Evolutionary conservation across 1,284 basidiomycete species (phyloP).

Genomic region (Volvariella surrecta): DNA sequence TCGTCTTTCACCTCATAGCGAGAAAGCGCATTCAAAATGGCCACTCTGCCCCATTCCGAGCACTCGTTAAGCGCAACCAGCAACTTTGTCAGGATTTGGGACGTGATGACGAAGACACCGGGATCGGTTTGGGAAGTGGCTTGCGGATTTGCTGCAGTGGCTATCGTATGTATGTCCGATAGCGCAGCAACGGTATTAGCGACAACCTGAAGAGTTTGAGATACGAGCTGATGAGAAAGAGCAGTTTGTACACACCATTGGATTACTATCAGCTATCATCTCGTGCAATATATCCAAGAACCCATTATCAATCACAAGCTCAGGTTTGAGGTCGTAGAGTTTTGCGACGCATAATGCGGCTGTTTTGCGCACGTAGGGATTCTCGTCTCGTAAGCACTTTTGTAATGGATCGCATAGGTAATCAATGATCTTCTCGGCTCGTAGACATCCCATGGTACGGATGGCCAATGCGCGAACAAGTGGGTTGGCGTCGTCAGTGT

Average conservation of each 20-base stretch:
- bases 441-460: slow-evolving; percentile 94
- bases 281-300: slow-evolving; percentile 87
- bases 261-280: slow-evolving; percentile 92
- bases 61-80: slow-evolving; percentile 96
- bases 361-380: slow-evolving; percentile 97
- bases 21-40: slow-evolving; percentile 81
- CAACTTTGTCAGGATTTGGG: slow-evolving; percentile 79
- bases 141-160: slow-evolving; percentile 36
- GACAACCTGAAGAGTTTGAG: slow-evolving; percentile 66
- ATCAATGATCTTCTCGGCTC: slow-evolving; percentile 98
- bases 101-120: slow-evolving; percentile 78
- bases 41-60: slow-evolving; percentile 97
- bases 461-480: slow-evolving; percentile 95
- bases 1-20: slow-evolving; percentile 81
- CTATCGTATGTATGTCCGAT: slow-evolving; percentile 83
- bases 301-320: slow-evolving; percentile 90
- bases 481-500: slow-evolving; percentile 93
- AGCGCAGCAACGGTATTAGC: slow-evolving; percentile 92
- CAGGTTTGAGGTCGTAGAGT: slow-evolving; percentile 93
- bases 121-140: slow-evolving; percentile 47
- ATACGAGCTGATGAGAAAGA: slow-evolving; percentile 3
- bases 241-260: slow-evolving; percentile 63
- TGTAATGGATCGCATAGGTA: slow-evolving; percentile 93
- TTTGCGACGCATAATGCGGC: slow-evolving; percentile 96
- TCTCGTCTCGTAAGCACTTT: slow-evolving; percentile 88